Evolutionary conservation across 2,329 filamentous ascomycete genomes (phyloP), one percentile per base, ranked within the genome.

Genomic region (Plenodomus lindquistii): DNA sequence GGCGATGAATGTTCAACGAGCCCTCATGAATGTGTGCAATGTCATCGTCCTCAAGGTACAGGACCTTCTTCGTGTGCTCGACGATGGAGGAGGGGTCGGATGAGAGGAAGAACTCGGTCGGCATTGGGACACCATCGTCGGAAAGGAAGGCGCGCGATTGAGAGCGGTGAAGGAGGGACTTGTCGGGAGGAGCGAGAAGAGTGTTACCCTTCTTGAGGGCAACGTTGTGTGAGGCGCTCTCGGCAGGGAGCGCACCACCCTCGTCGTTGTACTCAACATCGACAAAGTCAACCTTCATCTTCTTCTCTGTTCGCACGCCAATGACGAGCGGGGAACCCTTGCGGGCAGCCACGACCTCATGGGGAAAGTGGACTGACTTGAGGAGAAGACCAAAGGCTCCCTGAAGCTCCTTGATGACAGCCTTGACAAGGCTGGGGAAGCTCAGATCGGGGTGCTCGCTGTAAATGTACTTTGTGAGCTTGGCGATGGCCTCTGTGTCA

Each of bases 221-320:
- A 54, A 91, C 91, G 72, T 97, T 97, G 79, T 99, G 94, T 51
- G 93, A 93, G 54, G 94, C 94, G 60, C 87, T 86, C 83, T 99
- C 94, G 44, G 94, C 94, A 31, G 94, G 87, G 54, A 99, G 87
- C 60, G 80, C 81, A 27, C 62, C 62, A 67, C 87, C 86, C 66
- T 96, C 91, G 68, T 96, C 91, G 42, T 88, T 88, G 75, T 93
- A 97, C 79, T 99, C 94, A 54, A 99, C 94, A 73, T 99, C 94
- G 73, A 99, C 94, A 70, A 99, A 99, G 79, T 99, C 94, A 56
- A 99, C 94, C 87, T 97, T 99, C 94, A 99, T 97, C 80, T 96
- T 96, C 82, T 89, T 95, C 77, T 91, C 84, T 47, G 94, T 97
- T 79, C 91, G 89, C 73, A 99, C 94, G 78, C 94, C 94, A 66